phyloP scores from a whole-genome alignment of 371 early-diverging fungal genomes.

The Umbelopsis sp. region DNA sequence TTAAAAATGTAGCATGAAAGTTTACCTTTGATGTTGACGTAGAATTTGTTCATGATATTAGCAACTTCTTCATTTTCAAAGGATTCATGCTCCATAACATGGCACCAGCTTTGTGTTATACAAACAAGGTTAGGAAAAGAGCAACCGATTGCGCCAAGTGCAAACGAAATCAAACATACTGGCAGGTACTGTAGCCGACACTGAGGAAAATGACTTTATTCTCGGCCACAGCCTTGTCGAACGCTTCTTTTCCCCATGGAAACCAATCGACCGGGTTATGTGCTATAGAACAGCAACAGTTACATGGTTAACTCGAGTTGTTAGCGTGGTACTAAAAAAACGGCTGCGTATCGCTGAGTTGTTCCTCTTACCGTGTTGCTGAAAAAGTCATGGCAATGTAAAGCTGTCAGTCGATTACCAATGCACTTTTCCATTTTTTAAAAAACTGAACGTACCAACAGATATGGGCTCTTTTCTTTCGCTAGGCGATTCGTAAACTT shows the following conservation, averaged over 20 bases:
- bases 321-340: not conserved
- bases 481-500: conserved; percentile 54
- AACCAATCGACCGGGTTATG: conserved; percentile 71
- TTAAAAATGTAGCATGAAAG: not conserved
- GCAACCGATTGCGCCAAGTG: not conserved
- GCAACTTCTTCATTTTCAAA: conserved; percentile 64
- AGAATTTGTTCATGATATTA: conserved; percentile 61
- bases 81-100: conserved; percentile 73
- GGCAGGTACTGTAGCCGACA: conserved; percentile 74
- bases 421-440: not conserved
- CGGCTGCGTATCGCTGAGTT: not conserved
- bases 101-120: conserved; percentile 57
- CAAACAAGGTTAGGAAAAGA: not conserved
- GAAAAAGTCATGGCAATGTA: not conserved
- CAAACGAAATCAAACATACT: conserved; percentile 37
- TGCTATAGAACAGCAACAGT: conserved; percentile 28
- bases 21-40: conserved; percentile 63
- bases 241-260: conserved; percentile 76
- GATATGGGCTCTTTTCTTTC: conserved; percentile 66
- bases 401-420: conserved; percentile 2
- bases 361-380: conserved; percentile 52
- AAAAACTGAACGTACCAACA: conserved; percentile 40
- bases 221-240: conserved; percentile 50
- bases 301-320: not conserved
- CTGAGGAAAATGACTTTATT: conserved; percentile 69